phyloP scores from a whole-genome alignment of 495 filamentous ascomycete species.

The Terfezia boudieri region DNA sequence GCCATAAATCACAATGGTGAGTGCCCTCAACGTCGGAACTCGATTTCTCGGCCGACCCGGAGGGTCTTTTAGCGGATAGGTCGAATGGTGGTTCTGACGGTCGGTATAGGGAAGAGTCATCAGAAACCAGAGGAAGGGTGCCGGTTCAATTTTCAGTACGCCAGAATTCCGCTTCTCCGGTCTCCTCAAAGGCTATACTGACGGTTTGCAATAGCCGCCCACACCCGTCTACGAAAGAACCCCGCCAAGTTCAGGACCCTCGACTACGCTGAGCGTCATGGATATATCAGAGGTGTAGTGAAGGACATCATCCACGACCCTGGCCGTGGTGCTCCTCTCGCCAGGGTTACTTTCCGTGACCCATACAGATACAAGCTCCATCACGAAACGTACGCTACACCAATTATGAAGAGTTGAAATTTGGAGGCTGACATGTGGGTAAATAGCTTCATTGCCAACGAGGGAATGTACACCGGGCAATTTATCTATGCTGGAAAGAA shows the following conservation, averaged over 20 bases:
- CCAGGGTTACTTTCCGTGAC: conserved; percentile 87
- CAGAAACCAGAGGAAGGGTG: conserved; percentile 38
- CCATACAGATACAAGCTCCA: conserved; percentile 74
- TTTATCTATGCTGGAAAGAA: conserved; percentile 99
- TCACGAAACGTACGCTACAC: conserved; percentile 43
- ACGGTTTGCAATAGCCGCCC: conserved; percentile 34
- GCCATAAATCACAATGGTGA: too few species aligned
- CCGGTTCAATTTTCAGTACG: conserved; percentile 95
- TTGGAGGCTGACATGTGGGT: too few species aligned
- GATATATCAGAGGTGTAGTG: conserved; percentile 88
- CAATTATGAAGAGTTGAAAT: neutral
- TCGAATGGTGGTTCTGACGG: neutral
- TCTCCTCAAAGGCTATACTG: conserved; percentile 21
- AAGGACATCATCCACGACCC: conserved; percentile 99
- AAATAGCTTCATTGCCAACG: conserved; percentile 77
- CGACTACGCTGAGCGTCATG: conserved; percentile 89
- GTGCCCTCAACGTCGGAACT: too few species aligned
- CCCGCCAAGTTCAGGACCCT: conserved; percentile 82
- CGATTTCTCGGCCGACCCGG: too few species aligned
- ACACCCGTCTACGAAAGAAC: conserved; percentile 77
- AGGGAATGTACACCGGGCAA: conserved; percentile 99
- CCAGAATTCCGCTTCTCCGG: conserved; percentile 11
- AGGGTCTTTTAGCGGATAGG: too few species aligned
- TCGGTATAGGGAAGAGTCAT: neutral
- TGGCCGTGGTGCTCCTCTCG: conserved; percentile 91